A percentile compares a stretch with the other conserved stretches of the same genome.
These are phyloP conservation scores for Chaetoscypha palmicola DNA, from an alignment of 2,329 filamentous ascomycete species.

Conservation along the genomic window DNA sequence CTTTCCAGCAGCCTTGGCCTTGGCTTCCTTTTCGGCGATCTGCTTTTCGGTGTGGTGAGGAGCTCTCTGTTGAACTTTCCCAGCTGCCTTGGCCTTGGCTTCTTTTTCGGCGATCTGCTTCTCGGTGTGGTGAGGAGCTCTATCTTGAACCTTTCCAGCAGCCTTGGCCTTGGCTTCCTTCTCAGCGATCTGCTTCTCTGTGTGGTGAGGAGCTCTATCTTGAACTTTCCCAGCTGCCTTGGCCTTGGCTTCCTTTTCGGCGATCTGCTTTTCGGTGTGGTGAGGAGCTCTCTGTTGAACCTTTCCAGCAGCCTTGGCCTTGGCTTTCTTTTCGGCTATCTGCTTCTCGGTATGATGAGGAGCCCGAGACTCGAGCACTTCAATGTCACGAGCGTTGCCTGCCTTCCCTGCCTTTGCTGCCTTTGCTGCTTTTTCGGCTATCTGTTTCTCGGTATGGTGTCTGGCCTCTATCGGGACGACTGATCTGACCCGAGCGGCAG, in stretches of 20 bases:
- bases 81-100: conserved; percentile 7
- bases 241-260: conserved; percentile 16
- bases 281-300: conserved; percentile 19
- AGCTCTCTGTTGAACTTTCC: conserved; percentile 16
- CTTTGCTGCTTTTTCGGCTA: conserved; percentile 1
- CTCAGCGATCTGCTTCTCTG: conserved; percentile 19
- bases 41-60: too few species aligned
- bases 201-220: conserved; percentile 16
- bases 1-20: too few species aligned
- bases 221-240: conserved; percentile 7
- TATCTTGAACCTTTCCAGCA: conserved; percentile 4
- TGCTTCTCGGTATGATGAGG: conserved; percentile 22
- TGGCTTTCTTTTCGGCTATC: conserved; percentile 20
- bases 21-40: conserved; percentile 9
- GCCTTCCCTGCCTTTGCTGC: background rate
- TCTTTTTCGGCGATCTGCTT: conserved; percentile 21
- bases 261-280: conserved; percentile 22
- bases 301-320: conserved; percentile 5
- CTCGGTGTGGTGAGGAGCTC: conserved; percentile 19
- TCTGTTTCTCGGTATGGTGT: conserved; percentile 12
- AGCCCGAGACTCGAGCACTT: conserved; percentile 10
- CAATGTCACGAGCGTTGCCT: conserved; percentile 3
- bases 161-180: conserved; percentile 17
- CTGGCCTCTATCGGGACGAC: conserved; percentile 4
- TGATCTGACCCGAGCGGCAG: conserved; percentile 2